Evolutionary conservation across 2,329 filamentous ascomycete genomes (phyloP), one percentile per base, ranked within the genome.

Genomic region (Nemania sp.): DNA sequence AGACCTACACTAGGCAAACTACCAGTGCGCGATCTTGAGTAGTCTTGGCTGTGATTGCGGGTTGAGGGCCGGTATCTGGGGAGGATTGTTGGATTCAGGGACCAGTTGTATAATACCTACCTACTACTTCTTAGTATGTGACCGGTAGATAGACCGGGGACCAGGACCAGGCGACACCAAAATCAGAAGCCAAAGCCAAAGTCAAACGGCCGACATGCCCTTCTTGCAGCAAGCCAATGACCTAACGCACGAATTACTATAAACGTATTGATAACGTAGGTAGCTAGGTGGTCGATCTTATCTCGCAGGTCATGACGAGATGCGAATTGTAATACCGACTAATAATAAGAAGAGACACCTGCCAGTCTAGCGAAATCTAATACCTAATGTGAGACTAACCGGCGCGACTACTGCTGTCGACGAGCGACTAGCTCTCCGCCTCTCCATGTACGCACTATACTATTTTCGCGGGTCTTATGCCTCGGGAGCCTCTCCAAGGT

Each of bases 251-350:
- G 73, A 76, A 75, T 74, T 70, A 73, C 70, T 67, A 70, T 63
- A 72, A 69, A 71, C 71, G 69, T 66, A 74, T 74, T 74, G 75
- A 76, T 76, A 77, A 73, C 69, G 65, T 64, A 24, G 51, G 65
- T 52, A 29, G 60, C 38, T 24, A 58, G 69, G 55, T 65, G 68
- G 62, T 67, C 69, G 68, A 72, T 73, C 73, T 76, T 77, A 77
- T 77, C 75, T 76, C 63, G 11, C 60, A 65, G 69, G 66, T 41
- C 71, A 74, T 77, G 75, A 77, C 75, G 72, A 73, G 72, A 76
- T 70, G 69, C 59, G 69, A 75, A 77, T 73, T 72, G 75, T 77
- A 73, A 76, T 71, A 64, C 61, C 61, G 64, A 71, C 64, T 72
- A 49, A 59, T 59, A 68, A 60, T 53, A 41, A 57, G 41, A 53